Evolutionary conservation across 805 yeast species (phyloP), one percentile per base, ranked within the genome.

Genomic region (Priceomyces carsonii): DNA sequence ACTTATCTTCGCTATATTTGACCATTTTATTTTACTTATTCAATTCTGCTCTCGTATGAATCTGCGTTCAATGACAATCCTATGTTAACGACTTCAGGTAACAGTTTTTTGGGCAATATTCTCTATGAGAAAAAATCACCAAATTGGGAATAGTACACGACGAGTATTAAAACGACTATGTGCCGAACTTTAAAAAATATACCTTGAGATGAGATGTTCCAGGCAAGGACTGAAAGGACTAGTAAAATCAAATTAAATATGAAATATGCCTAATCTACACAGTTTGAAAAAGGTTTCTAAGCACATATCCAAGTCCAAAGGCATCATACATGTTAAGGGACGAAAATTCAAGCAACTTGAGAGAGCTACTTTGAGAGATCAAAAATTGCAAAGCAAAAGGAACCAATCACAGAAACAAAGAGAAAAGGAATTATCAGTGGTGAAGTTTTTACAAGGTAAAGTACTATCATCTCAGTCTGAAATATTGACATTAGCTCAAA

Each of bases 311-410:
- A 73, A 73, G 48, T 66, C 77, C 40, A 77, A 74, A 26, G 77
- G 75, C 28, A 67, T 75, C 24, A 65, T 85, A 47, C 98, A 91
- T 56, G 93, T 95, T 15, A 83, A 82, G 52, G 96, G 97, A 7
- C 75, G 96, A 35, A 91, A 89, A 59, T 84, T 88, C 59, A 83
- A 83, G 59, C 87, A 84, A 55, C 65, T 91, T 33, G 82, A 82
- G 37, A 71, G 93, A 44, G 97, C 97, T n/a, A 79, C 95, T 2
- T 63, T 88, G 29, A 76, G 99, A 59, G 95, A 90, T 44, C 72
- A 71, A 32, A 86, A 85, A 56, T 61, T 91, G 33, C 75, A 70
- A 23, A 69, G 69, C 33, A 78, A 75, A 55, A 85, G 84, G 53
- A 58, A 70, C 15, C 71, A 69, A 33, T 78, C 77, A 47, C 59